phyloP scores from a whole-genome alignment of 805 yeast species.

The Barnettozyma populi region DNA sequence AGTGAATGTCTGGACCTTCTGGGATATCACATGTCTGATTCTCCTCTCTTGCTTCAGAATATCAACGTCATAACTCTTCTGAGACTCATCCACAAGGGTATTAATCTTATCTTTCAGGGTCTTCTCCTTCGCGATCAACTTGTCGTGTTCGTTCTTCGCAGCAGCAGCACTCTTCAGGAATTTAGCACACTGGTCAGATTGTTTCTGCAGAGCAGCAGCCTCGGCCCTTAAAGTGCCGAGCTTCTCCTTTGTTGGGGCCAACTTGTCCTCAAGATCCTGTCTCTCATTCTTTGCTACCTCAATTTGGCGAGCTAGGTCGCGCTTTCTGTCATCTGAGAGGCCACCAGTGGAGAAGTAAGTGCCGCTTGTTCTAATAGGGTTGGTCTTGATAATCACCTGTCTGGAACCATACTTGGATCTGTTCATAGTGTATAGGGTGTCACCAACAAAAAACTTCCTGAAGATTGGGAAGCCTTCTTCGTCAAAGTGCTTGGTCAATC shows the following conservation, averaged over 20 bases:
- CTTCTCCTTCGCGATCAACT: slow-evolving; percentile 24
- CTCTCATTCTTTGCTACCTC: slow-evolving; percentile 13
- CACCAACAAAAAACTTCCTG: slow-evolving; percentile 56
- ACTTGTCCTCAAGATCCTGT: slow-evolving; percentile 9
- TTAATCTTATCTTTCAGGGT: slow-evolving; percentile 28
- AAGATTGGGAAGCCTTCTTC: slow-evolving; percentile 41
- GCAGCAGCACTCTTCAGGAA: slow-evolving; percentile 10
- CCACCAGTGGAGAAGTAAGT: slow-evolving; percentile 18
- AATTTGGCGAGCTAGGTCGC: slow-evolving; percentile 9
- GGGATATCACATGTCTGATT: slow-evolving; percentile 17
- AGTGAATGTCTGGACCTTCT: slow-evolving; percentile 23
- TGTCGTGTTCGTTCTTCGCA: slow-evolving; percentile 17
- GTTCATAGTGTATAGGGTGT: slow-evolving; percentile 42
- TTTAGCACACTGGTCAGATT: neutral
- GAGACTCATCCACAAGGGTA: slow-evolving; percentile 33
- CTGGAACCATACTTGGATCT: slow-evolving; percentile 61
- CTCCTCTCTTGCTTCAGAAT: slow-evolving; percentile 29
- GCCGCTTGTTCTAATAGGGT: slow-evolving; percentile 7
- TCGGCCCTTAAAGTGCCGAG: neutral
- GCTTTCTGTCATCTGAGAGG: slow-evolving; percentile 18
- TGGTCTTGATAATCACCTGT: slow-evolving; percentile 32
- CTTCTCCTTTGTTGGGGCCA: slow-evolving; percentile 6
- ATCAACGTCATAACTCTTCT: slow-evolving; percentile 37
- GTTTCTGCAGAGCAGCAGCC: neutral
- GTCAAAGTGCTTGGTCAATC: slow-evolving; percentile 26